Percentiles rank a stretch among this genome's conserved stretches.
Conservation (phyloP, 805 yeast species). For the Isabelozyma gotoi region DNA sequence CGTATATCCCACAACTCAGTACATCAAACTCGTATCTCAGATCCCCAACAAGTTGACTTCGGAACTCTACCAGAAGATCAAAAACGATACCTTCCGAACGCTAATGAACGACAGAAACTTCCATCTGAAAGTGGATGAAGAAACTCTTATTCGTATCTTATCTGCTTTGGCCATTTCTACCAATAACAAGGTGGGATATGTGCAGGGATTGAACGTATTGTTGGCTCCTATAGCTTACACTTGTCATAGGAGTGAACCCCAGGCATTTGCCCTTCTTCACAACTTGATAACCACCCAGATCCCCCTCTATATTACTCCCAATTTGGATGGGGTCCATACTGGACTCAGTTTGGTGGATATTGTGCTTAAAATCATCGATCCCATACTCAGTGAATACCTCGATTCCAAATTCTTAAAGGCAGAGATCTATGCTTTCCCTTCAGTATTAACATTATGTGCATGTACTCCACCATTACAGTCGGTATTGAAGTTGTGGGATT, state of each 20-base stretch:
- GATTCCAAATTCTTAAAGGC: constrained; percentile 71
- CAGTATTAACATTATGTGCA: constrained; percentile 80
- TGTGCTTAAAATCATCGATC: constrained; percentile 70
- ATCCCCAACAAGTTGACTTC: constrained; percentile 51
- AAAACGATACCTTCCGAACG: constrained; percentile 84
- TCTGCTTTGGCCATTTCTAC: constrained; percentile 65
- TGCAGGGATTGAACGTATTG: constrained; percentile 90
- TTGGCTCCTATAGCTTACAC: constrained; percentile 81
- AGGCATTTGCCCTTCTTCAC: constrained; percentile 74
- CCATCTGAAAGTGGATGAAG: constrained; percentile 66
- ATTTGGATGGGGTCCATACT: constrained; percentile 76
- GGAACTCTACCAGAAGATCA: constrained; percentile 63
- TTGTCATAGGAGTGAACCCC: constrained; percentile 73
- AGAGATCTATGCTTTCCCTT: constrained; percentile 82
- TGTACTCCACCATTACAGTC: constrained; percentile 84
- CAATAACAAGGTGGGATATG: constrained; percentile 49
- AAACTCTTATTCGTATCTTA: constrained; percentile 62
- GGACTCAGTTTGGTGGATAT: constrained; percentile 74
- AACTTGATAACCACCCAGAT: constrained; percentile 61
- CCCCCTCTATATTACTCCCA: constrained; percentile 77
- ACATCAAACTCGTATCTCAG: constrained; percentile 49
- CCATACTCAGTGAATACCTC: constrained; percentile 59
- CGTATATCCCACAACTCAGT: constrained; percentile 54
- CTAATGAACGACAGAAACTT: constrained; percentile 71
- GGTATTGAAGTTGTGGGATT: constrained; percentile 83